Evolutionary conservation across 345 rosid genomes (phyloP), one percentile per base, ranked within the genome.

Genomic region (Garcia nutans): DNA sequence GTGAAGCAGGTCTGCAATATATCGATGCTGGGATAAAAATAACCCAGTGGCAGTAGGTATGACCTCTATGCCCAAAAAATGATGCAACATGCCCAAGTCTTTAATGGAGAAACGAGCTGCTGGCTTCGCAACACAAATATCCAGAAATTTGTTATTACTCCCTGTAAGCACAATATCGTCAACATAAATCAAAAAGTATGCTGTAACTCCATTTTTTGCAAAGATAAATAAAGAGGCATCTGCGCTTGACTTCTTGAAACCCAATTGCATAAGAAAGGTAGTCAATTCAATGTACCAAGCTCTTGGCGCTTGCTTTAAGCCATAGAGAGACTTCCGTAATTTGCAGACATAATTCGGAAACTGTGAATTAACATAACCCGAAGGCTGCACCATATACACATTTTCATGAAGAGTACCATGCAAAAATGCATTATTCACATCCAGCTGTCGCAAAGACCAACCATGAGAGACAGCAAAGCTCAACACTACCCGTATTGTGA

Each of bases 11-110:
- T 68, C 58, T 37, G 33, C 19, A 22, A 68, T 49, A 26, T 68
- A 24, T 22, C 10, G 37, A 47, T 68, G 71, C 44, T 68, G 58
- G 9, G 71, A 68, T 45, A 68, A 13, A 23, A 68, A 68, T 45
- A 68, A n/a, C 19, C 56, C 16, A 15, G 12, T 13, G 19, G 56
- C 1, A 10, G 71, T 67, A 22, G 37, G 41, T 7, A 45, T 44
- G 8, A 67, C 22, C 19, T 64, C 37, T 9, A 19, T 13, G 26
- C 22, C 68, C 42, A 62, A 12, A 23, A 61, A 61, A 13, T 61
- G 65, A 26, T 61, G 31, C 31, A 28, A 28, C 31, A 28, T 28
- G 31, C 31, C 31, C 31, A 28, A 28, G 31, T 28, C 31, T 57
- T 57, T 57, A 57, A 57, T 57, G 23, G 47, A 57, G 23, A 61